A percentile compares a stretch with the other conserved stretches of the same genome.
phyloP scores from a whole-genome alignment of 495 filamentous ascomycete genomes.

The Sordaria brevicollis region DNA sequence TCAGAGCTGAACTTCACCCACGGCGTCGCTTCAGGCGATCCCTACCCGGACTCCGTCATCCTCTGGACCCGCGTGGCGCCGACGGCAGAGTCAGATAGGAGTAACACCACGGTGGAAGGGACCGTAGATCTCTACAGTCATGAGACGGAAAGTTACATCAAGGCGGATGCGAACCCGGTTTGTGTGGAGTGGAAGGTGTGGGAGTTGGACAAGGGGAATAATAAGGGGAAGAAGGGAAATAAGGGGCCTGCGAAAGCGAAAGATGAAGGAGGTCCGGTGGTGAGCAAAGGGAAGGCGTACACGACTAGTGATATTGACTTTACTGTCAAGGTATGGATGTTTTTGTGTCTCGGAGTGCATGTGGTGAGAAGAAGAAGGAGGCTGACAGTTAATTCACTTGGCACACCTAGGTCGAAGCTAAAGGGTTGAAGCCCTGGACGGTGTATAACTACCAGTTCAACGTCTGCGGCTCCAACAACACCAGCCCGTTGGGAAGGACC shows the following conservation, averaged over 20 bases:
- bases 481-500: constrained; percentile 38
- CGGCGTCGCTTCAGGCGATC: constrained; percentile 53
- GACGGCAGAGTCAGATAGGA: constrained; percentile 36
- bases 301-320: constrained; percentile 57
- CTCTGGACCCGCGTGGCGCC: constrained; percentile 55
- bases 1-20: constrained; percentile 16
- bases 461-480: constrained; percentile 34
- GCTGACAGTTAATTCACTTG: constrained; percentile 16
- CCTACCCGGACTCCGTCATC: constrained; percentile 50
- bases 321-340: constrained; percentile 45
- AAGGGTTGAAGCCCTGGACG: constrained; percentile 43
- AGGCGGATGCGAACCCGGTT: constrained; percentile 43
- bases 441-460: constrained; percentile 45
- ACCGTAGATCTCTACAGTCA: constrained; percentile 47
- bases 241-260: constrained; percentile 27
- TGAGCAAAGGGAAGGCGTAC: constrained; percentile 41
- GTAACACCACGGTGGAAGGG: constrained; percentile 44
- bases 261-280: constrained; percentile 25
- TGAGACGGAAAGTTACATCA: constrained; percentile 39
- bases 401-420: constrained; percentile 49
- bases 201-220: constrained; percentile 17
- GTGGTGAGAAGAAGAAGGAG: not conserved
- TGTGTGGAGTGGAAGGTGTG: constrained; percentile 44
- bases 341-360: not conserved
- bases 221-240: constrained; percentile 4